Evolutionary conservation across 345 rosid species (phyloP).

Genomic region (Citrus sp.): DNA sequence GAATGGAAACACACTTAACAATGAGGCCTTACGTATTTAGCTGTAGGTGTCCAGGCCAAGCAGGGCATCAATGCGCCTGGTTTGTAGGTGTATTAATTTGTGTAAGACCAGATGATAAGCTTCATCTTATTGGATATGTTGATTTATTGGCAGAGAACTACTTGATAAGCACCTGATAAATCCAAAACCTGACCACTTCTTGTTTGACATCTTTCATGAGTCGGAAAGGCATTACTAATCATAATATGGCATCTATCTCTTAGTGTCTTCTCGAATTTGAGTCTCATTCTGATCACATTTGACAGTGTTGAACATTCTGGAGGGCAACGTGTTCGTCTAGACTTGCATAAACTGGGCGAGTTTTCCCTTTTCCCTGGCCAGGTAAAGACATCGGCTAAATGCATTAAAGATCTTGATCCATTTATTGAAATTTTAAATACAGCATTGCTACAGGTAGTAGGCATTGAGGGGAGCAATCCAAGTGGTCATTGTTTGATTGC

Average conservation of each 20-base stretch:
- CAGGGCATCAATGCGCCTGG: background rate
- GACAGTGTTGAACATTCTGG: slow-evolving; percentile 79
- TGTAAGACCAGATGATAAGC: background rate
- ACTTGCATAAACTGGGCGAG: slow-evolving; percentile 58
- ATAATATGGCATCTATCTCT: background rate
- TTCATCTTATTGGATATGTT: slow-evolving; percentile 6
- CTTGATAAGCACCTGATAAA: background rate
- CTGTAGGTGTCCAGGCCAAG: background rate
- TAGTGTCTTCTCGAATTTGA: background rate
- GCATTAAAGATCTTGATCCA: slow-evolving; percentile 11
- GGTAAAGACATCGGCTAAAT: slow-evolving; percentile 36
- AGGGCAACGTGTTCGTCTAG: slow-evolving; percentile 79
- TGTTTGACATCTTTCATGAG: slow-evolving; percentile 1
- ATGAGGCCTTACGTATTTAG: background rate
- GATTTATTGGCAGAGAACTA: background rate
- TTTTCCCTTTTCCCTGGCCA: slow-evolving; percentile 95
- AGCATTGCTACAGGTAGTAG: slow-evolving; percentile 66
- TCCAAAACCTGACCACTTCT: background rate
- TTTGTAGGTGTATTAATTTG: background rate
- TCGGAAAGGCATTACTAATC: background rate
- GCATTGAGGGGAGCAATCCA: slow-evolving; percentile 87
- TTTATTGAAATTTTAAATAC: slow-evolving; percentile 7
- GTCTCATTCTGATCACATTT: slow-evolving; percentile 7
- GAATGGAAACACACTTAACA: background rate
- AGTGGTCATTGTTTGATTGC: slow-evolving; percentile 93